Base-by-base conservation (phyloP, 2,329 filamentous ascomycete species). In the Botryosphaeria dothidea region DNA sequence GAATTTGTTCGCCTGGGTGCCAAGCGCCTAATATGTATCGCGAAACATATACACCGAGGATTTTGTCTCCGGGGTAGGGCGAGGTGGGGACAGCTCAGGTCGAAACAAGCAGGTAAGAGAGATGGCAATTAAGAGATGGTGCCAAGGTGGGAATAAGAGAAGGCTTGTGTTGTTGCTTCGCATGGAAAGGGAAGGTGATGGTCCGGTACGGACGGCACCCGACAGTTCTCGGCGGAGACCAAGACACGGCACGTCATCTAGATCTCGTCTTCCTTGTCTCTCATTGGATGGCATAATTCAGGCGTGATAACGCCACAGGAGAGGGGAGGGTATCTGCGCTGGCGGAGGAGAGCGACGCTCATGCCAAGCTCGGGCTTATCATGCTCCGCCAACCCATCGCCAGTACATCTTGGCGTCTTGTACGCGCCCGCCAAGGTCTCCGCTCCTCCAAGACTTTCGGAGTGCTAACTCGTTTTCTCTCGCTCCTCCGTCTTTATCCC, bases 291-390 rank as follows among this genome's bases (percentile, higher is more conserved):
- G 41, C 56, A 38, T 21, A 46, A 60, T 46, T 45, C 27, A 21
- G 56, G 25, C 56, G 27, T 31, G n/a, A 60, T 60, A 60, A 34
- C 56, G 56, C 56, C 25, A 60, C 41, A 34, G 34, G 27, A 38
- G 56, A 17, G 41, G 25, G 23, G 38, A 27, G 36, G 8, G 17
- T 8, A 29, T 19, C 7, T 19, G 34, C 21, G 29, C 17, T n/a
- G 38, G 56, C 41, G 56, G 56, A 45, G 41, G 27, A 31, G 23
- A 13, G 38, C 54, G 25, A 31, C 21, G 23, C 38, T 34, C 41
- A 21, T 23, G 56, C 56, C 56, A 60, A 60, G 56, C 56, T 60
- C 54, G 54, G 54, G 36, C 54, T 57, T 57, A 57, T 57, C 54
- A 57, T 43, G 19, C 54, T 58, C 54, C 54, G 54, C 54, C 52